Conservation (phyloP, 2,329 filamentous ascomycete genomes). For the Aspergillus eucalypticola region DNA sequence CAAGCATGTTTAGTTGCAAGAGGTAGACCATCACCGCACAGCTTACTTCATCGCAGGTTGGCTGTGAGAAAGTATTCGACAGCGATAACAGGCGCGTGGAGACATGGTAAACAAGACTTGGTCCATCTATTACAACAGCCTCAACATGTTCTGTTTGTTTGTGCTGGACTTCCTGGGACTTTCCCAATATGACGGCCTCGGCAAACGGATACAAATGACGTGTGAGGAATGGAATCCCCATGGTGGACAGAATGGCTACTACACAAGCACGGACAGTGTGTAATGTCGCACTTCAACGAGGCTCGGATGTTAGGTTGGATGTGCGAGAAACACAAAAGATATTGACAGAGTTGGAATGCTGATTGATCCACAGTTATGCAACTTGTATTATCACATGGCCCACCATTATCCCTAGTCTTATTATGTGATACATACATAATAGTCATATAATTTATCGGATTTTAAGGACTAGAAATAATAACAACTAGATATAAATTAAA, state of each 20-base stretch:
- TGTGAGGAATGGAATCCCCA: not conserved
- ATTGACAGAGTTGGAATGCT: too few relatives aligned
- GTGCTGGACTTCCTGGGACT: not conserved
- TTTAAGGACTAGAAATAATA: too few relatives aligned
- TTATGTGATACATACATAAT: too few relatives aligned
- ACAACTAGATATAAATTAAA: too few relatives aligned
- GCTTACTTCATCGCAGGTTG: slow-evolving; percentile 66
- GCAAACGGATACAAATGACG: slow-evolving; percentile 33
- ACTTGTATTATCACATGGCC: too few relatives aligned
- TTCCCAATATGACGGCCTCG: slow-evolving; percentile 26
- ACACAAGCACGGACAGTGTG: not conserved
- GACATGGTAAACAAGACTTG: slow-evolving; percentile 73
- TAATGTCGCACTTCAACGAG: not conserved
- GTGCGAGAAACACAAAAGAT: too few relatives aligned
- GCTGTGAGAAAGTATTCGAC: slow-evolving; percentile 43
- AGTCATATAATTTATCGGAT: too few relatives aligned
- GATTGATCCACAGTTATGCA: too few relatives aligned
- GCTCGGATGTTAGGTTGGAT: not conserved
- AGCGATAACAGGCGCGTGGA: slow-evolving; percentile 58
- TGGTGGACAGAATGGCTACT: not conserved
- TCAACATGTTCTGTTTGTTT: slow-evolving; percentile 18
- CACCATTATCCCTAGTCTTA: too few relatives aligned
- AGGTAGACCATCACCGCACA: slow-evolving; percentile 63
- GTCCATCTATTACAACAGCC: slow-evolving; percentile 69
- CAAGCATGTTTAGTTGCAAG: slow-evolving; percentile 55